Conservation (phyloP, 2,329 filamentous ascomycete genomes). For the Pleoardoris graminearum region DNA sequence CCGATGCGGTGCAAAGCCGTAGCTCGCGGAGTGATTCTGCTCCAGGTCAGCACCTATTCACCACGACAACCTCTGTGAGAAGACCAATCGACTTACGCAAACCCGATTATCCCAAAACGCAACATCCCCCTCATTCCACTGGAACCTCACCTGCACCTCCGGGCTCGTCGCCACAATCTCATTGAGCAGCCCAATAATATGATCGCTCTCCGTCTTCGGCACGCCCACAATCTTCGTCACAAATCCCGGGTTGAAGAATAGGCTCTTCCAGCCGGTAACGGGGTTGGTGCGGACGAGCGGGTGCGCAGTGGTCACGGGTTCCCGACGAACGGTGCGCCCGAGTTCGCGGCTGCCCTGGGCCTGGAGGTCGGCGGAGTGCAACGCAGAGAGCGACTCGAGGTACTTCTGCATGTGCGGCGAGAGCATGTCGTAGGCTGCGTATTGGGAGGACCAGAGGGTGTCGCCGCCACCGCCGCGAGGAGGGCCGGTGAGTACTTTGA, state of each 20-base stretch:
- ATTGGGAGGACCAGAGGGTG: constrained; percentile 62
- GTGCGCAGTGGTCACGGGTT: constrained; percentile 59
- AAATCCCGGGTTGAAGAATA: constrained; percentile 64
- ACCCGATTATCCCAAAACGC: constrained; percentile 70
- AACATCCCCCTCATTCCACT: constrained; percentile 67
- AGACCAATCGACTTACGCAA: constrained; percentile 44
- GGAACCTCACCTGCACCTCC: constrained; percentile 69
- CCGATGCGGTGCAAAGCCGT: constrained; percentile 61
- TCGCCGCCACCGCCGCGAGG: constrained; percentile 60
- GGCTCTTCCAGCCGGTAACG: constrained; percentile 64
- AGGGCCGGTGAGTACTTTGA: constrained; percentile 59
- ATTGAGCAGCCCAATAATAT: constrained; percentile 57
- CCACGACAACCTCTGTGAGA: background rate
- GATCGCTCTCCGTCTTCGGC: constrained; percentile 59
- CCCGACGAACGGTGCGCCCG: constrained; percentile 57
- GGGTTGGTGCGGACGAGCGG: constrained; percentile 63
- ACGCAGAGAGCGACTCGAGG: constrained; percentile 59
- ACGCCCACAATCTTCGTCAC: constrained; percentile 62
- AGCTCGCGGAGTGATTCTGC: constrained; percentile 59
- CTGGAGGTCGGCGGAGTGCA: constrained; percentile 60
- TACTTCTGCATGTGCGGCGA: constrained; percentile 61
- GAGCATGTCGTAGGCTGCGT: constrained; percentile 62
- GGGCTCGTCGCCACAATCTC: constrained; percentile 62
- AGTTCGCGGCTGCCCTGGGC: constrained; percentile 54
- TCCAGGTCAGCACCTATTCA: constrained; percentile 5